Evolutionary conservation across 1,284 basidiomycete species (phyloP).

Genomic region (Gastroboletus turbinatus): DNA sequence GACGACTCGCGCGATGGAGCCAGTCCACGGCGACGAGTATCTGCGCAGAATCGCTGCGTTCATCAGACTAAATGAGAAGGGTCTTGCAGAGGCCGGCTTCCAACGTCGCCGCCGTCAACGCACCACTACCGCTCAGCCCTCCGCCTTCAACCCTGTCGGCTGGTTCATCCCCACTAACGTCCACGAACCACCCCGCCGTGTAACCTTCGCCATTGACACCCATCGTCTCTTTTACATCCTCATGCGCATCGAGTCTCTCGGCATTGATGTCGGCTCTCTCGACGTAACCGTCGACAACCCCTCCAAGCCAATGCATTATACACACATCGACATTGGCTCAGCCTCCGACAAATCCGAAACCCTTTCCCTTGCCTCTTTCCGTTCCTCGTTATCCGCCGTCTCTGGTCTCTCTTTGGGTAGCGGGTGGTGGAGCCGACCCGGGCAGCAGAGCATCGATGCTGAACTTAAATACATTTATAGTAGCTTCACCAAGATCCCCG

Average conservation of each 20-base stretch:
- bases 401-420: constrained; percentile 71
- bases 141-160: constrained; percentile 57
- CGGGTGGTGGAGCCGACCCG: constrained; percentile 65
- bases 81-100: constrained; percentile 63
- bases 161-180: constrained; percentile 53
- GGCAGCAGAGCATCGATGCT: constrained; percentile 59
- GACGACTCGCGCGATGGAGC: constrained; percentile 47
- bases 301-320: constrained; percentile 72
- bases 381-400: constrained; percentile 76
- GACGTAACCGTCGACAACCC: constrained; percentile 74
- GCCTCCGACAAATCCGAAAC: constrained; percentile 67
- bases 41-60: constrained; percentile 65
- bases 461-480: constrained; percentile 87
- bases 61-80: constrained; percentile 67
- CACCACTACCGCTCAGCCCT: constrained; percentile 35
- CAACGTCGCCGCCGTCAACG: constrained; percentile 50
- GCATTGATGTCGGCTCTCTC: constrained; percentile 74
- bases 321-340: constrained; percentile 50
- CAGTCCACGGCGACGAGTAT: constrained; percentile 71
- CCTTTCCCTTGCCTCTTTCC: constrained; percentile 75
- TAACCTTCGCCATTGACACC: constrained; percentile 70
- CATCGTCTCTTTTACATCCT: constrained; percentile 88
- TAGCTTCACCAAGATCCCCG: constrained; percentile 84
- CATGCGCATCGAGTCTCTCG: constrained; percentile 81
- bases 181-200: constrained; percentile 46